Percentiles rank a stretch among this genome's conserved stretches.
Evolutionary conservation across 2,329 filamentous ascomycete genomes (phyloP).

Genomic region (Aureobasidium sp.): DNA sequence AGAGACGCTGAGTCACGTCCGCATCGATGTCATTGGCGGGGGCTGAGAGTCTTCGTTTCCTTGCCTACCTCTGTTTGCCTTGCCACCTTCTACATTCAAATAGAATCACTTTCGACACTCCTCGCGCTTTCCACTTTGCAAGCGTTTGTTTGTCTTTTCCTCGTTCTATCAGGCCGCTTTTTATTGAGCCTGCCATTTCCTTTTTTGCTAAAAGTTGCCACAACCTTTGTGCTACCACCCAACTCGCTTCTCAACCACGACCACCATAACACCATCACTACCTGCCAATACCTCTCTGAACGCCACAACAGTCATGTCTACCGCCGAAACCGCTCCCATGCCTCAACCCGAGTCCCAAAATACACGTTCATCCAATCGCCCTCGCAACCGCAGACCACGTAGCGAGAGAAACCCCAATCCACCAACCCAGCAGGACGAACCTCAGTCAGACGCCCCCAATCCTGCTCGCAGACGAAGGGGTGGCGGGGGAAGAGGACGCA

Average conservation of each 20-base stretch:
- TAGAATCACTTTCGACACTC: not conserved
- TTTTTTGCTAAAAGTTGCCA: not conserved
- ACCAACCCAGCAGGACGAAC: not conserved
- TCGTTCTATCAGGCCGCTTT: constrained; percentile 10
- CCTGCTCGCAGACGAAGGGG: constrained; percentile 16
- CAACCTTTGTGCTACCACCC: not conserved
- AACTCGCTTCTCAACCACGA: not conserved
- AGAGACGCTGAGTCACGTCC: not conserved
- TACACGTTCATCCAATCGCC: not conserved
- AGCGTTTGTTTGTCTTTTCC: constrained; percentile 2
- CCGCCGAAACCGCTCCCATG: not conserved
- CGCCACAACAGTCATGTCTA: not conserved
- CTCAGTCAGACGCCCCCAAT: not conserved
- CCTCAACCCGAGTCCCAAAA: not conserved
- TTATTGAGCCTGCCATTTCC: constrained; percentile 12
- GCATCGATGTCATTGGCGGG: constrained; percentile 5
- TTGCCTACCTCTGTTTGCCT: not conserved
- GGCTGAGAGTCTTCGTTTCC: not conserved
- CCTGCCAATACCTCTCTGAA: not conserved
- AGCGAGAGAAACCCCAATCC: not conserved
- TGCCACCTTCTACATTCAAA: constrained; percentile 1
- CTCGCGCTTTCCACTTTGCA: not conserved
- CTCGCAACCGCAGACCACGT: not conserved
- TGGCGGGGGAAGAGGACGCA: constrained; percentile 20
- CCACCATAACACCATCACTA: not conserved